Percentiles rank a stretch among this genome's conserved stretches.
Conservation (phyloP, 352 stramenopile genomes). For the Globisporangium acanthophoron region DNA sequence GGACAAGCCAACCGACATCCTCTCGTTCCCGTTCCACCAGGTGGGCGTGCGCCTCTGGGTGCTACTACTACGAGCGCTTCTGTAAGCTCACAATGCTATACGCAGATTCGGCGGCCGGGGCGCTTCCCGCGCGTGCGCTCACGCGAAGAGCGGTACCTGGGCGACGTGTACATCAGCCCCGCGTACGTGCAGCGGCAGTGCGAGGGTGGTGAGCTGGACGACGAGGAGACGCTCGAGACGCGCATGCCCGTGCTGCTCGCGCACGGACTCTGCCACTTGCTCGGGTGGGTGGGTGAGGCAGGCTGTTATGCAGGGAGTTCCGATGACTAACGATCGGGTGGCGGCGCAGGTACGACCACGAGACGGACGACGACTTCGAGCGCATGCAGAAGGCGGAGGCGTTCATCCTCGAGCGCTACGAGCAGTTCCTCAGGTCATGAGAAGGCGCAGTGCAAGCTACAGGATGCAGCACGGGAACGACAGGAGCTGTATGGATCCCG, state of each 20-base stretch:
- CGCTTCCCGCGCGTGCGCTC: slow-evolving; percentile 47
- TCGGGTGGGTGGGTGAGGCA: slow-evolving; percentile 37
- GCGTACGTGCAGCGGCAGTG: slow-evolving; percentile 76
- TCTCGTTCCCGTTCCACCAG: slow-evolving; percentile 82
- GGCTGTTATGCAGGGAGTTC: no score
- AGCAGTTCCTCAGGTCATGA: slow-evolving; percentile 29
- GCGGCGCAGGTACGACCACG: slow-evolving; percentile 67
- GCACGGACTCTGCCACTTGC: slow-evolving; percentile 77
- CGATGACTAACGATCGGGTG: no score
- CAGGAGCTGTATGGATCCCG: background rate
- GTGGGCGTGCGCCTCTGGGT: slow-evolving; percentile 11
- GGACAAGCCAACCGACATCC: slow-evolving; percentile 75
- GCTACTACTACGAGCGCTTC: no score
- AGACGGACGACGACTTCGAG: slow-evolving; percentile 69
- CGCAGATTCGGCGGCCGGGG: slow-evolving; percentile 46
- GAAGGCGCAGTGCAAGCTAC: no score
- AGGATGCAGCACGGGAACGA: background rate
- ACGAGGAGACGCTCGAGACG: slow-evolving; percentile 57
- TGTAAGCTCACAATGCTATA: no score
- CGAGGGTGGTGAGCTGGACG: slow-evolving; percentile 35
- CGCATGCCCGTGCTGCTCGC: slow-evolving; percentile 69
- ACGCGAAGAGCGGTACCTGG: slow-evolving; percentile 64
- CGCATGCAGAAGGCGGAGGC: slow-evolving; percentile 69
- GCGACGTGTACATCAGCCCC: slow-evolving; percentile 81
- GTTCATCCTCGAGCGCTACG: slow-evolving; percentile 55